Percentiles rank a stretch among this genome's conserved stretches.
Conservation (phyloP, 2,329 filamentous ascomycete species). For the Whalleya microplaca region DNA sequence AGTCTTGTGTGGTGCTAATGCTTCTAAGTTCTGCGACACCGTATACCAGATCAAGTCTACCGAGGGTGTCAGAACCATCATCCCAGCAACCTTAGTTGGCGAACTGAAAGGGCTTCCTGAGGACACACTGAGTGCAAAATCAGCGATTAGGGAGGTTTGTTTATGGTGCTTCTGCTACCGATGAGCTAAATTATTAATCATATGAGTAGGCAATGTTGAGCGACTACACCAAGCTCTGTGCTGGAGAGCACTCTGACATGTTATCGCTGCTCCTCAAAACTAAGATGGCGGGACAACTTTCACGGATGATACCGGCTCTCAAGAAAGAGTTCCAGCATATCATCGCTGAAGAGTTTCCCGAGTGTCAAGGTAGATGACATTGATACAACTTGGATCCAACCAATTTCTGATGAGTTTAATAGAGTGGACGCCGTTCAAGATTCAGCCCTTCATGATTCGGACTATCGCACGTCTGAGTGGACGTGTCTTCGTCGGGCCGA, state of each 20-base stretch:
- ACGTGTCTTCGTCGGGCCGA: slow-evolving; percentile 54
- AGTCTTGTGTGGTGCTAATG: slow-evolving; percentile 9
- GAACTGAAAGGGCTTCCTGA: slow-evolving; percentile 54
- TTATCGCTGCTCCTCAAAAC: slow-evolving; percentile 49
- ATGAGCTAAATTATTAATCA: slow-evolving; percentile 6
- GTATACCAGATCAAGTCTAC: slow-evolving; percentile 57
- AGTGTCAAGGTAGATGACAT: slow-evolving; percentile 43
- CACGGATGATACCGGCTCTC: slow-evolving; percentile 49
- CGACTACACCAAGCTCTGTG: slow-evolving; percentile 54
- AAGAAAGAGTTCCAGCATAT: slow-evolving; percentile 52
- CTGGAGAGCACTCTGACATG: slow-evolving; percentile 50
- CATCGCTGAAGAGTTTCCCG: slow-evolving; percentile 51
- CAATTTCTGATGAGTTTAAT: slow-evolving; percentile 9
- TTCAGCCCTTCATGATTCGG: slow-evolving; percentile 56
- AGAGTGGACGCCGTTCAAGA: slow-evolving; percentile 60
- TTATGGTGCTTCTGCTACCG: neutral
- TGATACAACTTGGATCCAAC: neutral
- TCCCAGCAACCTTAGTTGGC: slow-evolving; percentile 48
- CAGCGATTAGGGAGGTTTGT: slow-evolving; percentile 51
- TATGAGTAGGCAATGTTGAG: slow-evolving; percentile 50
- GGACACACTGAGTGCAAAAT: slow-evolving; percentile 51
- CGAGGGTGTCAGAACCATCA: slow-evolving; percentile 52
- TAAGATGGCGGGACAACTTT: slow-evolving; percentile 52
- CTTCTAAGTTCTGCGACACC: slow-evolving; percentile 48
- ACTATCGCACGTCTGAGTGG: slow-evolving; percentile 58